A percentile compares a stretch with the other conserved stretches of the same genome.
Evolutionary conservation across 2,329 filamentous ascomycete species (phyloP).

Genomic region (Scedosporium apiospermum): DNA sequence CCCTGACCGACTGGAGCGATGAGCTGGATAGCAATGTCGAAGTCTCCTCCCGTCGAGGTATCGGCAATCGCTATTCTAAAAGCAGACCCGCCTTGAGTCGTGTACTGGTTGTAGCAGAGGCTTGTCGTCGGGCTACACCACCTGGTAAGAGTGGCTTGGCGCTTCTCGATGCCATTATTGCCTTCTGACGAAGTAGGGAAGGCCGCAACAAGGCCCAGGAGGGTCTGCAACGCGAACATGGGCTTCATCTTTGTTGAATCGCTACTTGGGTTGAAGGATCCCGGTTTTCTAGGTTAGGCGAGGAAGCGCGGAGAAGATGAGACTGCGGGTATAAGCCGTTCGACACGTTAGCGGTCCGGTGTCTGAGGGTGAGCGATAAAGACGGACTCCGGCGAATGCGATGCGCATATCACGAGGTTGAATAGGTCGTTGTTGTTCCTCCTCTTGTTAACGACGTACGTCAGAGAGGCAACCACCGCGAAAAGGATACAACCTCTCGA

Average conservation of each 20-base stretch:
- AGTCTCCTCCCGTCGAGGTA: slow-evolving; percentile 5
- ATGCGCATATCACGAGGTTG: not conserved
- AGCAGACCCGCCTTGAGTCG: not conserved
- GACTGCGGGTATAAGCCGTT: not conserved
- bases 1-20: slow-evolving; percentile 10
- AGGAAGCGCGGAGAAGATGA: not conserved
- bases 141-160: not conserved
- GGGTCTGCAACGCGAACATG: not conserved
- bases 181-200: not conserved
- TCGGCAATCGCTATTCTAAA: slow-evolving; percentile 11
- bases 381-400: not conserved
- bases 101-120: slow-evolving; percentile 7
- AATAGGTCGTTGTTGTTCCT: not conserved
- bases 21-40: slow-evolving; percentile 14
- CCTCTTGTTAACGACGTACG: not conserved
- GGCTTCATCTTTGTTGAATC: not conserved
- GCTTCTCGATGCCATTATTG: not conserved
- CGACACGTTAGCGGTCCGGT: not conserved
- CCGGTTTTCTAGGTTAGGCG: too few species aligned
- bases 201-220: not conserved
- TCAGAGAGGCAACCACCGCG: not conserved
- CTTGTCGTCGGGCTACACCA: slow-evolving; percentile 6
- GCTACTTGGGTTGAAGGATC: too few species aligned
- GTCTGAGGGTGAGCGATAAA: not conserved
- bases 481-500: not conserved